Evolutionary conservation across 495 filamentous ascomycete species (phyloP), one percentile per base, ranked within the genome.

Genomic region (Cercophora sp.): DNA sequence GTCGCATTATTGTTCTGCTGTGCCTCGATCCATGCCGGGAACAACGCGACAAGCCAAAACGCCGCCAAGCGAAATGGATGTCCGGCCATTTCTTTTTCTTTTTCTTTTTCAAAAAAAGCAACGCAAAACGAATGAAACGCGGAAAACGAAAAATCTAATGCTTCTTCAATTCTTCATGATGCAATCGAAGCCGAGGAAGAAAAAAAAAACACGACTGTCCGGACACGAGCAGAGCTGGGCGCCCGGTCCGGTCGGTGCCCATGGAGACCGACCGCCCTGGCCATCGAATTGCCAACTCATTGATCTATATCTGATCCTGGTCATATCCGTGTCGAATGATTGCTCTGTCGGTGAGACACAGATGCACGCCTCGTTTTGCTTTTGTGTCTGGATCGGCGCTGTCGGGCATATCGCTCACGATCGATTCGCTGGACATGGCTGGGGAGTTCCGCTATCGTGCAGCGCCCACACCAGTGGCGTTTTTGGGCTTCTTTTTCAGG

Each of bases 331-430:
- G n/a, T n/a, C 20, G 18, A 44, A 24, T 44, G 40, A 23, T 10
- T 25, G 19, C 10, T 44, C 15, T 23, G n/a, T 20, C 19, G 22
- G 40, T 24, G 39, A 42, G 39, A 36, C 32, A 42, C 39, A 44
- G 26, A 44, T 44, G 40, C 40, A 44, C 15, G 19, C n/a, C 18
- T 44, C 40, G 40, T 8, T 44, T 44, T 44, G n/a, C 20, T 18
- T 44, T 20, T 22, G 19, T 25, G 40, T 6, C 16, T 25, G 1
- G 4, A 44, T 18, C 18, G 40, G 40, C 40, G 23, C 19, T 25
- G 9, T 44, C 19, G 19, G 18, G 22, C 40, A n/a, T 26, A 44
- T 44, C 40, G n/a, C 8, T 13, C 23, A 44, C 40, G n/a, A n/a
- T 44, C 40, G 3, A 44, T 44, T 44, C 23, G n/a, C n/a, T n/a